phyloP scores from a whole-genome alignment of 1,139 yeast genomes.

The Geotrichum aggregatum region DNA sequence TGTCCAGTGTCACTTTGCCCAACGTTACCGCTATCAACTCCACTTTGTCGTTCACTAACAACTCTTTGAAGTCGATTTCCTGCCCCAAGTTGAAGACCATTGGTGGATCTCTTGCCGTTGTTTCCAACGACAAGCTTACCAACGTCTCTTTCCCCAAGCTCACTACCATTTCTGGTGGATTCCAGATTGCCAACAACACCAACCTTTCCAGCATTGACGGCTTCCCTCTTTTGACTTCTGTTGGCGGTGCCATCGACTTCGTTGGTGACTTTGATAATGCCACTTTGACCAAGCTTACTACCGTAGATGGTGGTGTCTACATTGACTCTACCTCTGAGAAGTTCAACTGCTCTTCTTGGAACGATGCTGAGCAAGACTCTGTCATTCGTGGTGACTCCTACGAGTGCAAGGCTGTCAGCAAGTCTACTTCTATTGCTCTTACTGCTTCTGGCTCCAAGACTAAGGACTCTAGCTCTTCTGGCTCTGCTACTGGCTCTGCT shows the following conservation, averaged over 20 bases:
- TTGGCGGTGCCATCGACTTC: conserved; percentile 84
- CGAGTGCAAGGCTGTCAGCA: conserved; percentile 70
- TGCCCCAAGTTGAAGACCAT: conserved; percentile 54
- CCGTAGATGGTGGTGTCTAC: conserved; percentile 88
- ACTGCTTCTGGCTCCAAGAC: conserved; percentile 27
- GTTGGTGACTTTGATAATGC: conserved; percentile 79
- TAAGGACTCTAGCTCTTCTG: conserved; percentile 23
- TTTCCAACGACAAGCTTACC: conserved; percentile 67
- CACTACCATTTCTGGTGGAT: conserved; percentile 69
- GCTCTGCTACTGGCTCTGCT: conserved; percentile 39
- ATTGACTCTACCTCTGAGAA: conserved; percentile 68
- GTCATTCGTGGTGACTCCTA: conserved; percentile 85
- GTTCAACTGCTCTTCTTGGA: conserved; percentile 76
- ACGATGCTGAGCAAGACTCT: conserved; percentile 52
- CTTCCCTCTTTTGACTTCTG: conserved; percentile 65
- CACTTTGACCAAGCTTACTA: conserved; percentile 62
- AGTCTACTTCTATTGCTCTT: conserved; percentile 50
- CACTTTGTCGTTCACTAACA: conserved; percentile 74
- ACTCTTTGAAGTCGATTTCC: conserved; percentile 56
- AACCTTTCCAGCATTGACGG: conserved; percentile 61
- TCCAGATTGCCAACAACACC: conserved; percentile 80
- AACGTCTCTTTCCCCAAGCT: conserved; percentile 67
- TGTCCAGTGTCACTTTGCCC: conserved; percentile 65
- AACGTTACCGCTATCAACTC: conserved; percentile 70
- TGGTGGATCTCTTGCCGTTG: conserved; percentile 79